Base-by-base conservation (phyloP, 169 alveolate genomes). In the Cryptosporidium bovis region DNA sequence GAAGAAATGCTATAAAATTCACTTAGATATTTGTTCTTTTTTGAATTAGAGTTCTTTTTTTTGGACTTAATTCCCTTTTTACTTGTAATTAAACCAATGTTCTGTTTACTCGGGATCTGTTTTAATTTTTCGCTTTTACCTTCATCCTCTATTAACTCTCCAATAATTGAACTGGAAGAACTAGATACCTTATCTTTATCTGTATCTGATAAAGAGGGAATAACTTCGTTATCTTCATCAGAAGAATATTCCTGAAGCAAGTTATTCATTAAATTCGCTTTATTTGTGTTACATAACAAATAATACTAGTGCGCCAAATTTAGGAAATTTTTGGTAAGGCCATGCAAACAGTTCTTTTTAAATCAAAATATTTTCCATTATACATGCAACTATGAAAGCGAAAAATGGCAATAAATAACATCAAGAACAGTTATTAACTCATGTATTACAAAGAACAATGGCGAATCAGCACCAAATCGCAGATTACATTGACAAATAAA, bases 21-120 rank as follows among this genome's bases (percentile, higher is more conserved):
- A 2, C 24, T 77, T 20, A 77, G 36, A 48, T 58, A 50, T 60
- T 77, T 77, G 40, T 60, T 77, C 31, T 60, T 77, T 46, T 71
- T 71, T n/a, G 27, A 51, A 16, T 31, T 56, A 1, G 20, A 31
- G 20, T n/a, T 55, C 33, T 31, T 71, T 71, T 53, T 51, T n/a
- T 13, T 55, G 31, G 64, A 20, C 12, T 10, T 55, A 55, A 7
- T 55, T 0, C 7, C 6, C 2, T 55, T 55, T 55, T 55, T 55
- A 20, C 31, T 13, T 55, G 64, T 20, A 55, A 0, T 55, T 55
- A 55, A 20, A 55, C 31, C 31, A 7, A 13, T 13, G 31, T 55
- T 55, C 12, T 40, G 48, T 40, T 40, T 8, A 40, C 48, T 40
- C 10, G 4, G 48, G 29, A 2, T 24, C 27, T 24, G 12, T n/a